phyloP scores from a whole-genome alignment of 2,329 filamentous ascomycete species.

The Phaeomoniella chlamydospora region DNA sequence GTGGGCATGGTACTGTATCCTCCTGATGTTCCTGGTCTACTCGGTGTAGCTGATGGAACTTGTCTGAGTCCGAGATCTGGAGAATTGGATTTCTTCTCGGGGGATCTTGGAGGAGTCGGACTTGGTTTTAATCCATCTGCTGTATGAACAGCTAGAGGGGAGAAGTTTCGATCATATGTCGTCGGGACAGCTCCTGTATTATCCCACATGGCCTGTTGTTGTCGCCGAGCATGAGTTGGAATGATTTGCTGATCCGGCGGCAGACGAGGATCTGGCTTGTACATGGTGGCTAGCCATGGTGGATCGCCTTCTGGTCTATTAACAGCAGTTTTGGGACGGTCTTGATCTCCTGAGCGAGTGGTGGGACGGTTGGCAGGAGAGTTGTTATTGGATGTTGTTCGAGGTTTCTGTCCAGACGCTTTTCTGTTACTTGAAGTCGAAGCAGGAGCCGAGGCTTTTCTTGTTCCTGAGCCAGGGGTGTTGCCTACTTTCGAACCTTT shows the following conservation, averaged over 20 bases:
- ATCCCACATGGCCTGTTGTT: slow-evolving; percentile 94
- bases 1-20: slow-evolving; percentile 36
- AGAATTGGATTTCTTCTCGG: slow-evolving; percentile 3
- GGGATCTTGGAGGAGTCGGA: slow-evolving; percentile 3
- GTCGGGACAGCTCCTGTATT: slow-evolving; percentile 76
- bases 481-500: slow-evolving; percentile 15
- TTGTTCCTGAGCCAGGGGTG: slow-evolving; percentile 15
- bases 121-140: slow-evolving; percentile 14
- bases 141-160: slow-evolving; percentile 47
- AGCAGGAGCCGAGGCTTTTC: slow-evolving; percentile 17
- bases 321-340: slow-evolving; percentile 35
- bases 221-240: slow-evolving; percentile 76
- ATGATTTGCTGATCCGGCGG: slow-evolving; percentile 92
- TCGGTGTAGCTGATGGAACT: slow-evolving; percentile 13
- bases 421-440: slow-evolving; percentile 22
- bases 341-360: slow-evolving; percentile 44
- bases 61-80: slow-evolving; percentile 6
- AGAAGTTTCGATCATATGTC: slow-evolving; percentile 76
- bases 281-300: slow-evolving; percentile 88
- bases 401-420: slow-evolving; percentile 19
- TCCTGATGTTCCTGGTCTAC: slow-evolving; percentile 25
- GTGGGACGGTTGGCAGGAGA: slow-evolving; percentile 40
- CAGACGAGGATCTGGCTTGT: slow-evolving; percentile 85
- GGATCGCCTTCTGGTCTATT: slow-evolving; percentile 83
- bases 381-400: slow-evolving; percentile 16